Base-by-base conservation (phyloP, 2,329 filamentous ascomycete genomes). In the Exophiala spinifera region DNA sequence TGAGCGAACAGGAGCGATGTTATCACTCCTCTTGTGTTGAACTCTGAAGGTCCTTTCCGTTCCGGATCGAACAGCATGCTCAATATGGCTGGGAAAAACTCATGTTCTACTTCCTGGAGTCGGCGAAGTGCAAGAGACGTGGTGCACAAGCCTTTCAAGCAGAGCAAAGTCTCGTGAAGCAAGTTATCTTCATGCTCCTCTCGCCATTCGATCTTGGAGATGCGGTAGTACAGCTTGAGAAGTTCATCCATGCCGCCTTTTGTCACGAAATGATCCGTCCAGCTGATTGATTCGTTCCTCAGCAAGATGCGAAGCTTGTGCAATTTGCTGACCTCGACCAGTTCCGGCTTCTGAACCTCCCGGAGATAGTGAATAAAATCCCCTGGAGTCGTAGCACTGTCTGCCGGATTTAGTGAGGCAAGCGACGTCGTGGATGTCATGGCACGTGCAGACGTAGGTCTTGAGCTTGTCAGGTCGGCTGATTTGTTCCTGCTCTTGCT, bases 21-120 rank as follows among this genome's bases (percentile, higher is more conserved):
- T 67, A 97, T 87, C 64, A 97, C 89, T 64, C 87, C 87, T 51
- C 94, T 86, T 11, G 94, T 97, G 4, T 88, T 25, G 69, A 96
- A 99, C 71, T 99, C 94, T 74, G 89, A 95, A 0, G 94, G 94
- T 0, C 94, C 94, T 70, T 97, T 97, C 76, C 91, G 95, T 69
- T 97, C 92, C n/a, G 95, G 89, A 65, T 96, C 91, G 65, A 97
- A 97, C 37, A 97, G 79, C 86, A 97, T 91, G 55, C 83, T 82
- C 44, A 97, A 74, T 44, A 99, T 76, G 21, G 89, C 88, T 1
- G 92, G 90, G 66, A 97, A 96, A 7, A 99, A 79, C 0, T 86
- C 86, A 4, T 79, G 76, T 62, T 95, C 89, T 53, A 96, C 89
- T 8, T 84, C 83, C 61, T 88, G 82, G 6, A 99, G 81, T 66